Evolutionary conservation across 345 rosid species (phyloP).

Genomic region (Rhodamnia argentea): DNA sequence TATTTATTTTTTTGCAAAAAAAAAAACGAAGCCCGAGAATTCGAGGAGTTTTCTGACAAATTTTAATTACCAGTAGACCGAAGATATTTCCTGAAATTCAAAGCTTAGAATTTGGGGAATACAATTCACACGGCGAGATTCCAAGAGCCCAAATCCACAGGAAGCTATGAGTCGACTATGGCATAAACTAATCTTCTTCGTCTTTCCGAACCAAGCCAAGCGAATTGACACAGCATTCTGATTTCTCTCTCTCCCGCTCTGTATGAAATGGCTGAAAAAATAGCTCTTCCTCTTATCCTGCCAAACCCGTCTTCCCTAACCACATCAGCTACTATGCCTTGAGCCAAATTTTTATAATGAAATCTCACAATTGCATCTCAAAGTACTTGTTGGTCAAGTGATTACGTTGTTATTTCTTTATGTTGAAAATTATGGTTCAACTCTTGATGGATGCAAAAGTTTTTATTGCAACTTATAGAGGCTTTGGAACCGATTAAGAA

Average conservation of each 20-base stretch:
- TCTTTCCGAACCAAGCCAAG: neutral
- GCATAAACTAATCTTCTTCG: too few relatives aligned
- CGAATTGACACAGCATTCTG: neutral
- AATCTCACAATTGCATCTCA: too few relatives aligned
- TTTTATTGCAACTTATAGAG: neutral
- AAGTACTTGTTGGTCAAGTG: neutral
- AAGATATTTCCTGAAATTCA: too few relatives aligned
- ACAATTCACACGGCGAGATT: neutral
- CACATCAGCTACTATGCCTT: slow-evolving; percentile 8
- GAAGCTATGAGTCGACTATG: neutral
- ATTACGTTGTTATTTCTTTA: neutral
- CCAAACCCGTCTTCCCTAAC: slow-evolving; percentile 32
- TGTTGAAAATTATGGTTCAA: neutral
- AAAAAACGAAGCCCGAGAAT: too few relatives aligned
- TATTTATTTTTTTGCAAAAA: too few relatives aligned
- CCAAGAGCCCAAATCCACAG: neutral
- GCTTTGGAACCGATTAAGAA: neutral
- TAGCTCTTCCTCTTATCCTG: slow-evolving; percentile 64
- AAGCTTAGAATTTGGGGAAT: too few relatives aligned
- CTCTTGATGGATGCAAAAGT: neutral
- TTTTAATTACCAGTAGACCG: too few relatives aligned
- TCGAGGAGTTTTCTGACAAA: too few relatives aligned
- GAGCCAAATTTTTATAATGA: too few relatives aligned
- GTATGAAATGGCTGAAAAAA: slow-evolving; percentile 59
- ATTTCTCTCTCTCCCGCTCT: neutral